Conservation (phyloP, 108 stramenopile species). For the Conticribra weissflogii region DNA sequence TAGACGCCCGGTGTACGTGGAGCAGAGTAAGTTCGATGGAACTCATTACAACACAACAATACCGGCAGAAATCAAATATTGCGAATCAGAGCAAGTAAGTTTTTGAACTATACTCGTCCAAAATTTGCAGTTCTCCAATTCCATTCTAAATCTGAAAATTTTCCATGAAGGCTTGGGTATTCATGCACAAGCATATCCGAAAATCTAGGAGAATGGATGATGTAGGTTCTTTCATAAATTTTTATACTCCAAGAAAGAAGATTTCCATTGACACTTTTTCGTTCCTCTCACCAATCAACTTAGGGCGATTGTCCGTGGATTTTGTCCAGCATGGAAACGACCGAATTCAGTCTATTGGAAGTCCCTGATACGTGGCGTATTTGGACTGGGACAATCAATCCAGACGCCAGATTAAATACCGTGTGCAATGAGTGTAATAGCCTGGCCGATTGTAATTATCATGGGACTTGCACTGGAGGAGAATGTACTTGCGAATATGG, state of each 20-base stretch:
- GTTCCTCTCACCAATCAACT: not conserved
- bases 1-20: constrained; percentile 14
- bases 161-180: constrained; percentile 42
- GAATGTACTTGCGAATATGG: not conserved
- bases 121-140: too few species aligned
- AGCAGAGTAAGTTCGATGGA: constrained; percentile 30
- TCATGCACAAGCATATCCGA: constrained; percentile 18
- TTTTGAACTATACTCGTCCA: too few species aligned
- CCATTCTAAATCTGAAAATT: too few species aligned
- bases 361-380: constrained; percentile 5
- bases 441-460: not conserved
- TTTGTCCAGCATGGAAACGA: not conserved
- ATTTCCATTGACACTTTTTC: not conserved
- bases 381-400: not conserved
- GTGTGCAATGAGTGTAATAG: not conserved
- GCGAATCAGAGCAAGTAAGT: constrained; percentile 24
- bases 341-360: not conserved
- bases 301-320: not conserved
- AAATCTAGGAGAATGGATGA: not conserved
- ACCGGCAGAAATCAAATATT: constrained; percentile 36
- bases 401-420: not conserved
- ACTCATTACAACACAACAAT: constrained; percentile 6
- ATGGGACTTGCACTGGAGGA: not conserved
- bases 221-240: not conserved
- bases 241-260: not conserved